Evolutionary conservation across 345 rosid genomes (phyloP), one percentile per base, ranked within the genome.

Genomic region (Aquilaria malaccensis): DNA sequence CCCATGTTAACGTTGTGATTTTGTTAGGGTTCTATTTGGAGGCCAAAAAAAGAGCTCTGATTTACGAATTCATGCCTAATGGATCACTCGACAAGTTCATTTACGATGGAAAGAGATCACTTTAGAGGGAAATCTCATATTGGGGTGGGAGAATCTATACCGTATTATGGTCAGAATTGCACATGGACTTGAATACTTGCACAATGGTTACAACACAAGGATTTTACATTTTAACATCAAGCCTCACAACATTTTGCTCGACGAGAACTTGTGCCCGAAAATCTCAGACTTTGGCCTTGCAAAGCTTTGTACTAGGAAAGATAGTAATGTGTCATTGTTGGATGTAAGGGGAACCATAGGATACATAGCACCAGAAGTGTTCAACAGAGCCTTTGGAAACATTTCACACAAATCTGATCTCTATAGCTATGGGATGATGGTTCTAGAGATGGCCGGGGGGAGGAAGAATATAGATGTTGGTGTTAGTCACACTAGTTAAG

Each of bases 11-110:
- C n/a, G n/a, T n/a, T n/a, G n/a, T n/a, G n/a, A n/a, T n/a, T n/a
- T n/a, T n/a, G n/a, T n/a, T n/a, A n/a, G n/a, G n/a, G n/a, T n/a
- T n/a, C n/a, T n/a, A n/a, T n/a, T n/a, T n/a, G n/a, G n/a, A n/a
- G n/a, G n/a, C n/a, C n/a, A n/a, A n/a, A n/a, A n/a, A n/a, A n/a
- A 58, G 43, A 43, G 58, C 57, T 41, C 62, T 66, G 4, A 58
- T 66, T 50, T 58, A 58, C 11, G 69, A 66, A 43, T 67, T 59
- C 32, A 12, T 59, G 53, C 47, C 53, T 3, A 67, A 67, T 15
- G 70, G 64, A 41, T 67, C 70, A 10, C 70, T 59, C 33, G 59
- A 67, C 33, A 67, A 67, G 58, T 59, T 59, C 54, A 59, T 67
- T 51, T 53, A 45, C 32, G 22, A 52, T 14, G 55, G 45, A 3